Base-by-base conservation (phyloP, 768 basidiomycete genomes). In the Boletus pseudopeckii region DNA sequence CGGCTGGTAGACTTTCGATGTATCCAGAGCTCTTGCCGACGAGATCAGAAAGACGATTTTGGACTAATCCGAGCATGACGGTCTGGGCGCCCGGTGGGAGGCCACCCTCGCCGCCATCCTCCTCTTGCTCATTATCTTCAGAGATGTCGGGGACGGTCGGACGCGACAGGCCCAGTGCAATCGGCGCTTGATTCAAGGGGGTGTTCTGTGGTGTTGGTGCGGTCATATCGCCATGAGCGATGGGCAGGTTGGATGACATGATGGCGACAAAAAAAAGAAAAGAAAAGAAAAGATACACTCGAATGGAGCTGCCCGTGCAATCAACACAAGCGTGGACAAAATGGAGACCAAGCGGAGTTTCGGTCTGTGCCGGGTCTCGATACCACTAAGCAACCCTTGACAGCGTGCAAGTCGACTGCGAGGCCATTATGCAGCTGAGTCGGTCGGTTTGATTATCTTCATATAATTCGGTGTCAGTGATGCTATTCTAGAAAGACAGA, bases 201-300 rank as follows among this genome's bases (percentile, higher is more conserved):
- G 94, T 96, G 74, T 97, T 96, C 76, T 91, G 89, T 22, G 93
- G 93, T 15, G 93, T 97, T 8, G 93, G 92, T n/a, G 93, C 92
- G 4, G 88, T 85, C 24, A 85, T 74, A 72, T 82, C 82, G 52
- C 72, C 68, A 41, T 74, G 72, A 28, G 76, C 72, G 69, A 90
- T 89, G 63, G 84, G 81, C 49, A 90, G 71, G 66, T 77, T 84
- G 66, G 80, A 80, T 45, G 86, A 86, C 88, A 90, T 90, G 64
- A 64, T 66, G 63, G 64, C 57, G 55, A 55, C 54, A 48, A 63
- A 54, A 54, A 50, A 50, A 53, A 58, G 4, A 61, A 65, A 59
- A 60, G 64, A 50, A 50, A 53, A 58, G 4, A 61, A 65, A 59
- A 60, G 64, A 52, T 55, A 54, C 45, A 51, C 57, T 50, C 53